Percentiles rank a stretch among this genome's conserved stretches.
Conservation (phyloP, 106 monocot species). For the Dendrobium nobile region DNA sequence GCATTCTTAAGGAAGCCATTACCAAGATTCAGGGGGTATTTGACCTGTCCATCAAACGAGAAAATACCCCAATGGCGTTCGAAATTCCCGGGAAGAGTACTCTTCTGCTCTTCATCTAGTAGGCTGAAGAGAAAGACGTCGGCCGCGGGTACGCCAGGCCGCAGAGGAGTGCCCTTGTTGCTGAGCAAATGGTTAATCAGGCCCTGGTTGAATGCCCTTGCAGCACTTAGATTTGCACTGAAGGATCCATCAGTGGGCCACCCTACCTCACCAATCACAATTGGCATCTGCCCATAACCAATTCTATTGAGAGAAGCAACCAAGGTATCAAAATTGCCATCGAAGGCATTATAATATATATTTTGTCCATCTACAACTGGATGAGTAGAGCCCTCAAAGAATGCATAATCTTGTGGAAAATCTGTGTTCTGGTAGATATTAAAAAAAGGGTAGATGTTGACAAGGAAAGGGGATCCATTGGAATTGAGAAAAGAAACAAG, state of each 20-base stretch:
- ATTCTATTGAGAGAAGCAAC: constrained; percentile 57
- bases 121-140: constrained; percentile 81
- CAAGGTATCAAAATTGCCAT: constrained; percentile 86
- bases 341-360: constrained; percentile 73
- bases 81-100: constrained; percentile 65
- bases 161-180: constrained; percentile 66
- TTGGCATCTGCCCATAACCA: constrained; percentile 74
- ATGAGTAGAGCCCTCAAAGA: constrained; percentile 71
- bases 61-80: constrained; percentile 86
- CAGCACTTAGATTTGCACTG: constrained; percentile 69
- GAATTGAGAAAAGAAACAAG: constrained; percentile 61
- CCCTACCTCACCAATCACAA: constrained; percentile 72
- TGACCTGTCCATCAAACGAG: constrained; percentile 82
- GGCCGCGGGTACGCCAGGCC: constrained; percentile 56
- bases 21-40: constrained; percentile 70
- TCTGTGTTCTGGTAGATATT: constrained; percentile 65
- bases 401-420: constrained; percentile 88
- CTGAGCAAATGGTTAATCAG: constrained; percentile 66
- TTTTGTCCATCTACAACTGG: constrained; percentile 62
- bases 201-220: constrained; percentile 77
- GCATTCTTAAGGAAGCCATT: constrained; percentile 60
- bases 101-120: constrained; percentile 80
- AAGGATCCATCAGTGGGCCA: constrained; percentile 78
- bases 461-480: constrained; percentile 67
- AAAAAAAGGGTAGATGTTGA: constrained; percentile 86